Base-by-base conservation (phyloP, 495 filamentous ascomycete genomes). In the Penicillium daleae region DNA sequence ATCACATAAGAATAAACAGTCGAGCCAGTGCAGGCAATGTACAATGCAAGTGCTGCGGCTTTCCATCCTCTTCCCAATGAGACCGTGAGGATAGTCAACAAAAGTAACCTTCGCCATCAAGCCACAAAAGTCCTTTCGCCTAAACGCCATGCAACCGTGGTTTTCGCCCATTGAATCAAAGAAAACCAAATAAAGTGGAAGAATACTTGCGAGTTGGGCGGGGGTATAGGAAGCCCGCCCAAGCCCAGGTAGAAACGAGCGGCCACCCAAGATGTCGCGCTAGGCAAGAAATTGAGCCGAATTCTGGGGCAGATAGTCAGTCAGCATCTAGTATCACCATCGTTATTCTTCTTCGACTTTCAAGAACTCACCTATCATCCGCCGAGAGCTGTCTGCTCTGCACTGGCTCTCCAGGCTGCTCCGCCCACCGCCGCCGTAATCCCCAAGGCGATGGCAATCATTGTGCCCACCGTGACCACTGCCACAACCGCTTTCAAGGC, bases 401-500 rank as follows among this genome's bases (percentile, higher is more conserved):
- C 59, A 56, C 73, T 68, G 2, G 64, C 71, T 59, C 71, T 80
- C 81, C 85, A 88, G 13, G 84, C 80, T 2, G 85, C 84, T 9
- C 83, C 86, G 32, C 85, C 85, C 1, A 89, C 86, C 3, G 84
- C 85, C 32, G 76, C 81, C 5, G 80, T 85, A 57, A 90, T 87
- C 8, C 87, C 87, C 60, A 90, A 65, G 24, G 86, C 86, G 48
- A 90, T 77, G 2, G 82, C 86, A 15, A 88, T 82, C 66, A 86
- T 86, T 24, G 77, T 76, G 3, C 81, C 87, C n/a, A 89, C 71
- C 4, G 86, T 76, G 22, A 87, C 56, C 19, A 89, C 61, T 0
- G 83, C 86, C 42, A 89, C 78, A 22, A 81, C 64, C 6, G 83
- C 75, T 68, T 89, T 85, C 26, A 83, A 65, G 17, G 69, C 69